phyloP scores from a whole-genome alignment of 768 basidiomycete genomes.

The Cystofilobasidium capitatum region DNA sequence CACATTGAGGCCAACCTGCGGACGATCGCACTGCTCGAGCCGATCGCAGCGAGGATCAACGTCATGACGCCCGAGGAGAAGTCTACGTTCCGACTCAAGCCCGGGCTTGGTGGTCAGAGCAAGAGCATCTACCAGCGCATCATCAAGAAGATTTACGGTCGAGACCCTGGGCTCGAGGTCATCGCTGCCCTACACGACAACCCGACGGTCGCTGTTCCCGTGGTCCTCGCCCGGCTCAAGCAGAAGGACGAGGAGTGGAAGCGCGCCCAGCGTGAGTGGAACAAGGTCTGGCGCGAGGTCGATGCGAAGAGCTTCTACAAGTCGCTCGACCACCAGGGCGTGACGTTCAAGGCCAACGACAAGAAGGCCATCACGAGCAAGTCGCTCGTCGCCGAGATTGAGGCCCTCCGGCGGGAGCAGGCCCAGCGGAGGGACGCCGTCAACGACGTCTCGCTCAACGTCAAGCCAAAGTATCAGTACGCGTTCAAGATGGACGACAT shows the following conservation, averaged over 20 bases:
- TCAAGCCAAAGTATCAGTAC: constrained; percentile 70
- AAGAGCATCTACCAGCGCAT: constrained; percentile 83
- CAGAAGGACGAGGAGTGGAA: constrained; percentile 97
- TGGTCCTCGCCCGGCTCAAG: constrained; percentile 78
- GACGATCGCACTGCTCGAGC: constrained; percentile 85
- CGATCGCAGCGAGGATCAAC: constrained; percentile 69
- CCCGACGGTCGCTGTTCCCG: constrained; percentile 80
- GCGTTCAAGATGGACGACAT: constrained; percentile 68
- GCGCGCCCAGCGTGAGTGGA: constrained; percentile 86
- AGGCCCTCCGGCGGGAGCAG: constrained; percentile 39
- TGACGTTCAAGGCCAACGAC: constrained; percentile 88
- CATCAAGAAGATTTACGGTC: constrained; percentile 87
- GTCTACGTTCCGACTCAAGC: constrained; percentile 63
- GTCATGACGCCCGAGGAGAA: constrained; percentile 84
- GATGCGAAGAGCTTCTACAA: constrained; percentile 97
- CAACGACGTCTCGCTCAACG: constrained; percentile 58
- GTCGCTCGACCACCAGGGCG: constrained; percentile 89
- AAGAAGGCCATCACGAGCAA: constrained; percentile 49
- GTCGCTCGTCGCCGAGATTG: constrained; percentile 38
- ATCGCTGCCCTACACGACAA: constrained; percentile 71
- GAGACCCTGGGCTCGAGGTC: constrained; percentile 39
- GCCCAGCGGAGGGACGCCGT: constrained; percentile 36
- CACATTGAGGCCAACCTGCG: constrained; percentile 82
- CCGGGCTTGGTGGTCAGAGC: constrained; percentile 80
- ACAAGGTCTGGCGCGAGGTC: constrained; percentile 89